These are phyloP conservation scores for Hericium alpestre DNA, from an alignment of 768 basidiomycete genomes.

Conservation along the genomic window DNA sequence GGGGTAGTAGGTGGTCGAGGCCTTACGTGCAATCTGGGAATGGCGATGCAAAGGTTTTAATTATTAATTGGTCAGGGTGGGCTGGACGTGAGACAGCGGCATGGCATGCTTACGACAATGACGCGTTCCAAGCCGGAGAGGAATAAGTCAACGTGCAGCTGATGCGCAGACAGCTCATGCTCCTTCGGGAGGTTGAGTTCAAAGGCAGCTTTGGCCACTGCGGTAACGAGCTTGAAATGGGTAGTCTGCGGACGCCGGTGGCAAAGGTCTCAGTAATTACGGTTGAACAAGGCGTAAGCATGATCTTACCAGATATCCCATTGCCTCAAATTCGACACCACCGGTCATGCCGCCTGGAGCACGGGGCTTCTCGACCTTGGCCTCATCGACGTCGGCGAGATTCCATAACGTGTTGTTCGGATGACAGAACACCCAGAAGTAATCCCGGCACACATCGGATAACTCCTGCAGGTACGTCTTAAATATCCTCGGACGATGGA, in stretches of 20 bases:
- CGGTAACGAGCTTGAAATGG: conserved; percentile 81
- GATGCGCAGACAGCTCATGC: conserved; percentile 65
- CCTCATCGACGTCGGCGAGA: conserved; percentile 73
- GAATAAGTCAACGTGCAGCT: conserved; percentile 82
- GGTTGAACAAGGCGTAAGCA: neutral
- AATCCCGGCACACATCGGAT: conserved; percentile 84
- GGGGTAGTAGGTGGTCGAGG: conserved; percentile 90
- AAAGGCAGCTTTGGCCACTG: conserved; percentile 55
- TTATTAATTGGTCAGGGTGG: neutral
- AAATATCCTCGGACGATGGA: conserved; percentile 63
- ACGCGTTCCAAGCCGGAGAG: conserved; percentile 87
- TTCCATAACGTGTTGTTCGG: conserved; percentile 89
- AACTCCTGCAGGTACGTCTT: conserved; percentile 77
- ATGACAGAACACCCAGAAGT: conserved; percentile 97
- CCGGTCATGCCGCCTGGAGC: conserved; percentile 98
- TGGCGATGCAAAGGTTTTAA: neutral
- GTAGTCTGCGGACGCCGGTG: conserved; percentile 45
- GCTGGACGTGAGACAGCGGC: neutral
- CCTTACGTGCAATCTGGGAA: conserved; percentile 81
- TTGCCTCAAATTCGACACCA: conserved; percentile 96
- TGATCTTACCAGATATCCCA: conserved; percentile 77
- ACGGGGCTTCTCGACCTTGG: conserved; percentile 75
- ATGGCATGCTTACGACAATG: conserved; percentile 51
- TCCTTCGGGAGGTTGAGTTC: conserved; percentile 57
- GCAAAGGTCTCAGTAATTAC: neutral